Evolutionary conservation across 352 stramenopile genomes (phyloP), one percentile per base, ranked within the genome.

Genomic region (Phytophthora pinifolia): DNA sequence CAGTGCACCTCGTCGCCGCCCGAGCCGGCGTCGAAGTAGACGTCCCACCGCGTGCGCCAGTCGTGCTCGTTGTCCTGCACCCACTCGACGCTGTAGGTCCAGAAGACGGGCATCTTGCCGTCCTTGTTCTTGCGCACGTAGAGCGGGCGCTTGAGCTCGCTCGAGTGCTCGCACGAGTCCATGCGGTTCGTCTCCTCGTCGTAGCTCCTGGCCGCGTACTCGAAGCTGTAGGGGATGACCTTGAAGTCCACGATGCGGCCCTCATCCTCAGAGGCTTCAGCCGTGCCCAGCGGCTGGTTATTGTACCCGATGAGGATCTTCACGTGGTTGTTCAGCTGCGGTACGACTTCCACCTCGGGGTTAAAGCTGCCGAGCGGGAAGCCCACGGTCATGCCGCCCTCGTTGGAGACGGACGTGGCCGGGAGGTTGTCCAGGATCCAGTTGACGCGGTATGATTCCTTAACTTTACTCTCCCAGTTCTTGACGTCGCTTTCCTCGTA

Each of bases 281-380:
- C 77, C 52, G 62, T 83, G 29, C 74, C 67, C 9, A 74, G 13
- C 30, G 89, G 76, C 25, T 96, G 88, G 41, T 88, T 87, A 76
- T 99, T 98, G 72, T 99, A 99, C 49, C 96, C 88, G 51, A 99
- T 95, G 52, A 97, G 91, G 72, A 99, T 98, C 72, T 98, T 98
- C 17, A 99, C 86, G 83, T 99, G 98, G 81, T 99, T 99, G 80
- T 99, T 92, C 3, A 99, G 70, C 65, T 74, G 83, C 44, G 84
- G 84, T 39, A 96, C 90, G 55, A 96, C 92, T 42, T 97, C 88
- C 37, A 89, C 78, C 45, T 98, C 83, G 6, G 88, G 81, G 56
- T 96, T 96, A 46, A 89, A 97, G 62, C 71, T 95, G 31, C 91
- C 91, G 4, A 98, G 64, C 30, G 88, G 82, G 64, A 96, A 98